A percentile compares a stretch with the other conserved stretches of the same genome.
Conservation (phyloP, 768 basidiomycete genomes). For the Mycena metata region DNA sequence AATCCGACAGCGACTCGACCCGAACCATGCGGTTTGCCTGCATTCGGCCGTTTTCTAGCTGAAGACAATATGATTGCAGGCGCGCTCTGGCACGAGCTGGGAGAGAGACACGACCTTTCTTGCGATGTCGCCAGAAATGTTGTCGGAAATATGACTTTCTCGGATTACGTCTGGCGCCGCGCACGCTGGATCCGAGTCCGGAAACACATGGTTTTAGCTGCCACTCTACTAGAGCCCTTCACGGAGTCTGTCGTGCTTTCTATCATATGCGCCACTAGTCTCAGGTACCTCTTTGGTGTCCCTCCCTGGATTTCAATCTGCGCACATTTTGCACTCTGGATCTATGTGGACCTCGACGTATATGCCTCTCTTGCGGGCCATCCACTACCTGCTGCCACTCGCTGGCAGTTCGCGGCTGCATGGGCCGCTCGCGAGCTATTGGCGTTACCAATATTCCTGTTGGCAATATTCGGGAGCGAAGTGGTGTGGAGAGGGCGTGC, state of each 20-base stretch:
- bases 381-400: conserved; percentile 62
- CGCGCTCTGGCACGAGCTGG: conserved; percentile 94
- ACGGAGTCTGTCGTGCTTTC: conserved; percentile 88
- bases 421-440: conserved; percentile 87
- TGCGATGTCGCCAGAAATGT: conserved; percentile 92
- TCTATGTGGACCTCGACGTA: conserved; percentile 86
- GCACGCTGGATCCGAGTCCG: conserved; percentile 98
- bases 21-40: conserved; percentile 70
- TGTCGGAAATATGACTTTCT: conserved; percentile 88
- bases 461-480: conserved; percentile 84
- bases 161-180: conserved; percentile 89
- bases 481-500: conserved; percentile 90
- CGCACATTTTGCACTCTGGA: conserved; percentile 77
- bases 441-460: conserved; percentile 89
- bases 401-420: conserved; percentile 75
- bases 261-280: conserved; percentile 69
- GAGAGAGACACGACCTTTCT: conserved; percentile 88
- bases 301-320: conserved; percentile 68
- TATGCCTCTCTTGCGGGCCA: conserved; percentile 82
- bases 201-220: conserved; percentile 91
- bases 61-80: conserved; percentile 99
- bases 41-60: conserved; percentile 90
- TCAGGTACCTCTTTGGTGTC: conserved; percentile 63
- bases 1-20: conserved; percentile 44
- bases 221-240: conserved; percentile 92